These are phyloP conservation scores for Peronospora farinosa DNA, from an alignment of 352 stramenopile genomes.

Conservation along the genomic window DNA sequence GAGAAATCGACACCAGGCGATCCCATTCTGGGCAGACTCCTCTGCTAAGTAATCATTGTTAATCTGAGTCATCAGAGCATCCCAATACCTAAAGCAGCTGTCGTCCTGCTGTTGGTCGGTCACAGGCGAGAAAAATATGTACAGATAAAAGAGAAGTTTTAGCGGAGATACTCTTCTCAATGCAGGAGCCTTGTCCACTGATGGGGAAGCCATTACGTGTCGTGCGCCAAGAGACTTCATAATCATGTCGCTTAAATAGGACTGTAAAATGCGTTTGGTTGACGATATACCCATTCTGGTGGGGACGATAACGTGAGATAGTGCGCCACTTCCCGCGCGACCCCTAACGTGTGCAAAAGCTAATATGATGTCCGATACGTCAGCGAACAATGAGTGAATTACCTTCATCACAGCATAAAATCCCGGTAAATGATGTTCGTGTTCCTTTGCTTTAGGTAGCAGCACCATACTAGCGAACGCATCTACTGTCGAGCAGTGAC, in stretches of 20 bases:
- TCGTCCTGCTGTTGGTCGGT: neutral
- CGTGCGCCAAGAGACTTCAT: neutral
- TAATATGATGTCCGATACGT: constrained; percentile 10
- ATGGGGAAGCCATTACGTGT: constrained; percentile 1
- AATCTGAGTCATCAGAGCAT: constrained; percentile 17
- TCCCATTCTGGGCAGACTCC: constrained; percentile 11
- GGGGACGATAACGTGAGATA: neutral
- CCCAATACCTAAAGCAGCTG: constrained; percentile 20
- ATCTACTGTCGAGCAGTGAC: constrained; percentile 35
- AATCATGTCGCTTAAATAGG: constrained; percentile 28
- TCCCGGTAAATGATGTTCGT: constrained; percentile 16
- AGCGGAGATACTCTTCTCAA: constrained; percentile 3
- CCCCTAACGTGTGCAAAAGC: constrained; percentile 22
- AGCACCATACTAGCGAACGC: constrained; percentile 18
- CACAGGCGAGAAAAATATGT: constrained; percentile 18
- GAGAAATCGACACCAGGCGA: constrained; percentile 27
- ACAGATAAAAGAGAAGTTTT: constrained; percentile 23
- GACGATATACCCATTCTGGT: constrained; percentile 1
- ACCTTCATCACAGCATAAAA: constrained; percentile 23
- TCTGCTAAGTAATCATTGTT: neutral
- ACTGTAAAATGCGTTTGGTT: constrained; percentile 18
- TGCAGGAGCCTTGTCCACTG: neutral
- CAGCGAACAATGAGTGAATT: constrained; percentile 15
- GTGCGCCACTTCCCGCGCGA: neutral
- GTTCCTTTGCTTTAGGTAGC: neutral